phyloP scores from a whole-genome alignment of 306 rosid genomes.

The Prunus dulcis region DNA sequence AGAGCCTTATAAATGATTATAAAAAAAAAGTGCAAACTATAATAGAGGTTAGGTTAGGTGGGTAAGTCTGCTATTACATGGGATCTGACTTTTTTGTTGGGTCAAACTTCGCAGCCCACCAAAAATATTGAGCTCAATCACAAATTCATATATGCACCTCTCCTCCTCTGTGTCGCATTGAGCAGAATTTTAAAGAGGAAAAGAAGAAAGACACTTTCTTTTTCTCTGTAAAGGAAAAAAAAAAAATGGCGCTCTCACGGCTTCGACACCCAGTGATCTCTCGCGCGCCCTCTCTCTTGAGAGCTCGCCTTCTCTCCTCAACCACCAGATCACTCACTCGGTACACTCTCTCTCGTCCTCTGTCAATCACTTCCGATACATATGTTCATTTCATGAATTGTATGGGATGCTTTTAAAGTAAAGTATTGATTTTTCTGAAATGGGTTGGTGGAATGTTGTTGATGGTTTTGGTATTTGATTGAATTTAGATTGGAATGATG shows the following conservation, averaged over 20 bases:
- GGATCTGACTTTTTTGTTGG: not conserved
- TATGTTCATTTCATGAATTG: not conserved
- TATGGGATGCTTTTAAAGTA: not conserved
- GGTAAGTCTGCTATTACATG: not conserved
- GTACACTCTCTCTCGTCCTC: conserved; percentile 29
- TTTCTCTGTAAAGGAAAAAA: not conserved
- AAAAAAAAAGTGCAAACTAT: no score
- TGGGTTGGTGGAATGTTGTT: not conserved
- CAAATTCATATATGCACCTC: not conserved
- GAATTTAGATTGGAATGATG: conserved; percentile 10
- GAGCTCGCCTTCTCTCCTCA: conserved; percentile 56
- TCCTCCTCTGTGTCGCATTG: not conserved
- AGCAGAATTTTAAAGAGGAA: not conserved
- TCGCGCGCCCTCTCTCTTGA: conserved; percentile 43
- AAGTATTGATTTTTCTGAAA: not conserved
- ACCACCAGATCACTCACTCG: conserved; percentile 59
- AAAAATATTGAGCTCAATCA: not conserved
- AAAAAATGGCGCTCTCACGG: conserved; percentile 75
- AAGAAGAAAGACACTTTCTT: not conserved
- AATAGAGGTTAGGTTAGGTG: no score
- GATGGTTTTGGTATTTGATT: not conserved
- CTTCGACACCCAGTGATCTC: conserved; percentile 74
- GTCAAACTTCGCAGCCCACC: not conserved
- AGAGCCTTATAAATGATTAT: no score
- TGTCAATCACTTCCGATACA: not conserved